These are phyloP conservation scores for Spathaspora boniae DNA, from an alignment of 805 yeast genomes.

Conservation along the genomic window DNA sequence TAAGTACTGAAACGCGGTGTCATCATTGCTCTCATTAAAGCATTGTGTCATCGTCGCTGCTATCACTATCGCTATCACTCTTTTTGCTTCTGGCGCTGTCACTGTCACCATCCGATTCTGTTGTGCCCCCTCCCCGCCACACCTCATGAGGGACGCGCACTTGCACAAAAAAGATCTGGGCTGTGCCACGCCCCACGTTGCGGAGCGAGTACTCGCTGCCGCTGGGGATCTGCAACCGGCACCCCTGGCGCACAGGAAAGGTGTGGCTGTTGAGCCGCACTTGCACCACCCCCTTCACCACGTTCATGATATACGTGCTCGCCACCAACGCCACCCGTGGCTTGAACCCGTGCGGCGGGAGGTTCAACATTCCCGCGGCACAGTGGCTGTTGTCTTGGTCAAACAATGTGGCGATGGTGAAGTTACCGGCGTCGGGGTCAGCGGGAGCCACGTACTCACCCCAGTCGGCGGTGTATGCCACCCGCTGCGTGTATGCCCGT, in stretches of 20 bases:
- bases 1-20: not conserved
- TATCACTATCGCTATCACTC: too few species aligned
- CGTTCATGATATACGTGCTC: constrained; percentile 71
- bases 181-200: constrained; percentile 56
- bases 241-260: constrained; percentile 65
- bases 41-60: too few species aligned
- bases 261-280: constrained; percentile 57
- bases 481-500: constrained; percentile 6
- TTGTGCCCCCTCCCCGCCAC: too few species aligned
- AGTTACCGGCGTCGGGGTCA: constrained; percentile 44
- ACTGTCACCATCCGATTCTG: not conserved
- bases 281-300: constrained; percentile 66
- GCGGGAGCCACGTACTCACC: constrained; percentile 18
- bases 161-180: constrained; percentile 74
- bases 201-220: constrained; percentile 68
- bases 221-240: constrained; percentile 79
- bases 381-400: constrained; percentile 58
- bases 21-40: too few species aligned
- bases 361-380: constrained; percentile 70
- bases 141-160: too few species aligned
- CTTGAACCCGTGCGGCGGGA: constrained; percentile 62
- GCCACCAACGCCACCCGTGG: constrained; percentile 59
- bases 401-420: constrained; percentile 60
- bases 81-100: constrained; percentile 1
- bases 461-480: constrained; percentile 52